phyloP scores from a whole-genome alignment of 345 rosid species.

The Gossypium turneri region DNA sequence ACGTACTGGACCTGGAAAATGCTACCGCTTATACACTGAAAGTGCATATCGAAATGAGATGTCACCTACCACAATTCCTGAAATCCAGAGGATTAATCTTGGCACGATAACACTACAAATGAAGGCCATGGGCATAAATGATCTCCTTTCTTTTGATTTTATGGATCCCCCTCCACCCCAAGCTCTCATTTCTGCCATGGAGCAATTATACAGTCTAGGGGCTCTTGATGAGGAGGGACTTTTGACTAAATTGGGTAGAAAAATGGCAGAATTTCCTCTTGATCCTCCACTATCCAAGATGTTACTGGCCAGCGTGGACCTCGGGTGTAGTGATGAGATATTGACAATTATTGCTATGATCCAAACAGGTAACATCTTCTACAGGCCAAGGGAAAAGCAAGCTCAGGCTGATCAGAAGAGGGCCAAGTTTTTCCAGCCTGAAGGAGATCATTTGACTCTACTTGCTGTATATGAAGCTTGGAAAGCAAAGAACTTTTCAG shows the following conservation, averaged over 20 bases:
- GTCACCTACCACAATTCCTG: slow-evolving; percentile 83
- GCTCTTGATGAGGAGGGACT: slow-evolving; percentile 90
- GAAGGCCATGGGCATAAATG: slow-evolving; percentile 97
- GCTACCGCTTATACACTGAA: slow-evolving; percentile 65
- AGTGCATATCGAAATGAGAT: slow-evolving; percentile 68
- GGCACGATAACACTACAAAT: slow-evolving; percentile 55
- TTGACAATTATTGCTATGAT: slow-evolving; percentile 89
- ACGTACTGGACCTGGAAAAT: slow-evolving; percentile 75
- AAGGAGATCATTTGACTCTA: slow-evolving; percentile 88
- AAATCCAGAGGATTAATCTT: slow-evolving; percentile 88
- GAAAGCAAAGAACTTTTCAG: slow-evolving; percentile 85
- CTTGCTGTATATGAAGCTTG: slow-evolving; percentile 93
- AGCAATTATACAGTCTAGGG: slow-evolving; percentile 76
- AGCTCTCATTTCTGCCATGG: slow-evolving; percentile 88
- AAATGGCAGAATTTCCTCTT: slow-evolving; percentile 95
- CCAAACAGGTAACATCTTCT: slow-evolving; percentile 83
- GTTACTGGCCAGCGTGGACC: slow-evolving; percentile 93
- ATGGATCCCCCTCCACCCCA: slow-evolving; percentile 75
- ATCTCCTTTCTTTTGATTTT: slow-evolving; percentile 64
- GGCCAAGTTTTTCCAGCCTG: slow-evolving; percentile 84
- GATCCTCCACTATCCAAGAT: slow-evolving; percentile 89
- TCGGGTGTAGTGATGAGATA: slow-evolving; percentile 94
- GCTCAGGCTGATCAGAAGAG: slow-evolving; percentile 92
- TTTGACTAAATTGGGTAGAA: slow-evolving; percentile 81
- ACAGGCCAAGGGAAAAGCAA: slow-evolving; percentile 91